These are phyloP conservation scores for Puccinia novopanici DNA, from an alignment of 1,284 basidiomycete species.

Conservation along the genomic window DNA sequence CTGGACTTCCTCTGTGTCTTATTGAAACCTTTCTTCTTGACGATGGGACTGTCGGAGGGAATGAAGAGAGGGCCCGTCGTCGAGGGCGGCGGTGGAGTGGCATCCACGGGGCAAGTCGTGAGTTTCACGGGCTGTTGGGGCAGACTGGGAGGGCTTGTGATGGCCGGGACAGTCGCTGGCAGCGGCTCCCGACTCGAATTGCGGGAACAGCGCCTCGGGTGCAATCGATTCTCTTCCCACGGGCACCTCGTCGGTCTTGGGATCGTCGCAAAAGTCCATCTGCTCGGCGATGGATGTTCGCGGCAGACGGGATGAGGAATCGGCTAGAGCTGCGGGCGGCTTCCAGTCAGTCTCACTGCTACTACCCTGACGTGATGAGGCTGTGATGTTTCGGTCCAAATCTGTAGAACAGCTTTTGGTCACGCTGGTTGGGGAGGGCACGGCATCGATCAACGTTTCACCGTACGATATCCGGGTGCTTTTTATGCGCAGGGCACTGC, in stretches of 20 bases:
- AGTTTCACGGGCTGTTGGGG: not conserved
- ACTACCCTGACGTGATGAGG: too few relatives aligned
- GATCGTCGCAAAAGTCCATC: slow-evolving; percentile 13
- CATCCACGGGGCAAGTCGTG: not conserved
- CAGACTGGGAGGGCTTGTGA: not conserved
- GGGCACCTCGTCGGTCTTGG: not conserved
- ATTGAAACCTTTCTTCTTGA: slow-evolving; percentile 25
- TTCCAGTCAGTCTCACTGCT: slow-evolving; percentile 20
- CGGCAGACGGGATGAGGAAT: too few relatives aligned
- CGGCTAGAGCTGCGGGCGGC: slow-evolving; percentile 22
- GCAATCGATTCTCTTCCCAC: slow-evolving; percentile 15
- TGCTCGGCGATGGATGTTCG: slow-evolving; percentile 26
- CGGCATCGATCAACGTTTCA: slow-evolving; percentile 29
- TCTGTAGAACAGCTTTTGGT: not conserved
- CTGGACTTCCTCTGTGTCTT: not conserved
- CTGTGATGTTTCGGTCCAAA: not conserved
- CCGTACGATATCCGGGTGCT: slow-evolving; percentile 35
- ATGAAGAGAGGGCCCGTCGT: not conserved
- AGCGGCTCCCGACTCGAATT: not conserved
- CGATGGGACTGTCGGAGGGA: slow-evolving; percentile 17
- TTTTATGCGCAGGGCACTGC: slow-evolving; percentile 43
- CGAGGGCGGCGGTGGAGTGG: too few relatives aligned
- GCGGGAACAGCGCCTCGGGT: slow-evolving; percentile 21
- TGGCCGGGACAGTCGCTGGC: not conserved
- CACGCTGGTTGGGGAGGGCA: slow-evolving; percentile 14